phyloP scores from a whole-genome alignment of 768 basidiomycete species.

The Leccinum obscurum region DNA sequence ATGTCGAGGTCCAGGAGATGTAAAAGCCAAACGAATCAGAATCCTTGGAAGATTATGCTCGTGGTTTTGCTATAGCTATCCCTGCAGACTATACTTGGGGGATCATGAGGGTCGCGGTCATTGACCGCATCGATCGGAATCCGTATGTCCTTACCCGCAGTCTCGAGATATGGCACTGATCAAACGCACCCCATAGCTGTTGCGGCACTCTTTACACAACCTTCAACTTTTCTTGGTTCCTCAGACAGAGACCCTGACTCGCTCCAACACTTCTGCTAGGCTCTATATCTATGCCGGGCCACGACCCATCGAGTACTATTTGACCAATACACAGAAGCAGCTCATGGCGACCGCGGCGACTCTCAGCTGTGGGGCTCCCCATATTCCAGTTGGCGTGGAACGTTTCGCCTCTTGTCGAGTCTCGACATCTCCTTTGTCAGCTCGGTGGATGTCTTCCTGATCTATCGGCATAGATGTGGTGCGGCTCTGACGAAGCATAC shows the following conservation, averaged over 20 bases:
- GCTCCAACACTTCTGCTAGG: constrained; percentile 63
- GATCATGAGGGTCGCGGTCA: constrained; percentile 76
- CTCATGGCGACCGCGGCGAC: constrained; percentile 57
- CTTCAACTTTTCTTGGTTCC: constrained; percentile 72
- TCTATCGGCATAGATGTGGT: background rate
- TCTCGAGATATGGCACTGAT: constrained; percentile 11
- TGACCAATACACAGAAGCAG: constrained; percentile 55
- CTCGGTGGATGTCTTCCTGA: background rate
- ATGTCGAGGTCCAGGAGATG: constrained; percentile 76
- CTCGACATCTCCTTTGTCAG: background rate
- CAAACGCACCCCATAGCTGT: constrained; percentile 46
- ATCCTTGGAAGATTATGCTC: constrained; percentile 45
- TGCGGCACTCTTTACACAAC: constrained; percentile 78
- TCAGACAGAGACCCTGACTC: constrained; percentile 64
- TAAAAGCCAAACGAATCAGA: constrained; percentile 38
- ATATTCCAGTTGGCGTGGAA: constrained; percentile 66
- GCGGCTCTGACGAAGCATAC: background rate
- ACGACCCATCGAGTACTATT: constrained; percentile 58
- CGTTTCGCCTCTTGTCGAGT: background rate
- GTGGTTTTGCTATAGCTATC: constrained; percentile 54
- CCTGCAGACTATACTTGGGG: constrained; percentile 76
- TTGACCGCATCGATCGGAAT: constrained; percentile 80
- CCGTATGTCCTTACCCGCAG: constrained; percentile 48
- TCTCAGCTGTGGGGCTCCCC: constrained; percentile 66
- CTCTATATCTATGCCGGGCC: constrained; percentile 85